phyloP scores from a whole-genome alignment of 345 rosid genomes.

The Murraya paniculata region DNA sequence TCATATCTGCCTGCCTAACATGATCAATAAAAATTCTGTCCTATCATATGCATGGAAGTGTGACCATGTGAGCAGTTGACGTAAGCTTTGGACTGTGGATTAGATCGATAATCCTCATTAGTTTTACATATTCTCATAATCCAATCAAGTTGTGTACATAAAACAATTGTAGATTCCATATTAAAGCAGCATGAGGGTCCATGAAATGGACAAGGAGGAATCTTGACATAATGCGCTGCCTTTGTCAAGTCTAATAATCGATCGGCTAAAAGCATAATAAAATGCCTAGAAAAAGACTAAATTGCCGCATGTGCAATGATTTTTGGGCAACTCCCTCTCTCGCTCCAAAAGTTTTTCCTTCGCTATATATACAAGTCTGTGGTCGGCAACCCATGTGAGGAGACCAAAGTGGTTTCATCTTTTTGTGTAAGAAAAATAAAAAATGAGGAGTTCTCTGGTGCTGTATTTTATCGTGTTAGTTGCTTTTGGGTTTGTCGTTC shows the following conservation, averaged over 20 bases:
- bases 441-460: slow-evolving; percentile 21
- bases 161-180: not conserved
- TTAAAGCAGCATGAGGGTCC: not conserved
- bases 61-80: not conserved
- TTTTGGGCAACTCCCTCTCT: not conserved
- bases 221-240: not conserved
- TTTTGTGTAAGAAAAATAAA: slow-evolving; percentile 18
- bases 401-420: not conserved
- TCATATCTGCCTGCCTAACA: not conserved
- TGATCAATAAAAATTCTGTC: not conserved
- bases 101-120: not conserved
- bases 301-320: not conserved
- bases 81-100: not conserved
- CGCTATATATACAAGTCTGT: not conserved
- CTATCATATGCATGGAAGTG: not conserved
- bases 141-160: not conserved
- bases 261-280: not conserved
- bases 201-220: not conserved
- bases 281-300: not conserved
- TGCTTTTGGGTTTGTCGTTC: slow-evolving; percentile 23
- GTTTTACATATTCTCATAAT: not conserved
- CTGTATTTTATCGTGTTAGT: slow-evolving; percentile 24
- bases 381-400: not conserved
- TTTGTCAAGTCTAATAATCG: not conserved
- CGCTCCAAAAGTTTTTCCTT: not conserved